Evolutionary conservation across 2,329 filamentous ascomycete species (phyloP).

Genomic region (Clarireedia homoeocarpa): DNA sequence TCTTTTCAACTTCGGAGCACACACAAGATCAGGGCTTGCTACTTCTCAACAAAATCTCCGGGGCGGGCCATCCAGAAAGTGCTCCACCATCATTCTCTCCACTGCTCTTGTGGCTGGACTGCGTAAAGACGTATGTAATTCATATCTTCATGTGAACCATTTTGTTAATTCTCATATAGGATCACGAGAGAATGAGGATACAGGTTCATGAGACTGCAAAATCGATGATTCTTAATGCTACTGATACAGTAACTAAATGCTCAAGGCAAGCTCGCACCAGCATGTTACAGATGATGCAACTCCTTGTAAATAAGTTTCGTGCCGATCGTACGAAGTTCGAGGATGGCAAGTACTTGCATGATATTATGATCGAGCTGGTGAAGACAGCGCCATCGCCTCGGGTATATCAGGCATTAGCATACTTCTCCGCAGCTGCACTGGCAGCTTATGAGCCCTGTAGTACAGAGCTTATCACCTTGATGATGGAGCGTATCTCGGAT

Average conservation of each 20-base stretch:
- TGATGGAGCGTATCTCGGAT: slow-evolving; percentile 19
- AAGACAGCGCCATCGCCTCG: background rate
- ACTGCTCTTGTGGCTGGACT: slow-evolving; percentile 19
- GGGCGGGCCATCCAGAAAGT: slow-evolving; percentile 5
- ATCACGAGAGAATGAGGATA: slow-evolving; percentile 10
- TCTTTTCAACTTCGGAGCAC: slow-evolving; percentile 5
- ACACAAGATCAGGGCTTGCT: background rate
- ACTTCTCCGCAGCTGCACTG: slow-evolving; percentile 24
- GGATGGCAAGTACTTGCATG: slow-evolving; percentile 8
- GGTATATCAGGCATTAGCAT: slow-evolving; percentile 22
- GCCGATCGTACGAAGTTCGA: slow-evolving; percentile 11
- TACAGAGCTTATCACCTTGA: slow-evolving; percentile 15
- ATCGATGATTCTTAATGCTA: slow-evolving; percentile 20
- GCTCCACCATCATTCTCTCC: slow-evolving; percentile 7
- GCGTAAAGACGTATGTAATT: slow-evolving; percentile 17
- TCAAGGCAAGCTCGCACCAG: slow-evolving; percentile 15
- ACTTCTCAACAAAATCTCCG: slow-evolving; percentile 5
- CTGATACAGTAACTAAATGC: slow-evolving; percentile 9
- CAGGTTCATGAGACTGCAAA: slow-evolving; percentile 16
- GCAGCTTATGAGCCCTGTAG: slow-evolving; percentile 17
- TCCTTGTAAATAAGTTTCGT: slow-evolving; percentile 27
- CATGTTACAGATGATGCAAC: slow-evolving; percentile 22
- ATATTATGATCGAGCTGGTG: slow-evolving; percentile 14
- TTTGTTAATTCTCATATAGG: slow-evolving; percentile 13
- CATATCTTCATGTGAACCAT: no score